Base-by-base conservation (phyloP, 371 early-diverging fungal genomes). In the Mortierella sp. region DNA sequence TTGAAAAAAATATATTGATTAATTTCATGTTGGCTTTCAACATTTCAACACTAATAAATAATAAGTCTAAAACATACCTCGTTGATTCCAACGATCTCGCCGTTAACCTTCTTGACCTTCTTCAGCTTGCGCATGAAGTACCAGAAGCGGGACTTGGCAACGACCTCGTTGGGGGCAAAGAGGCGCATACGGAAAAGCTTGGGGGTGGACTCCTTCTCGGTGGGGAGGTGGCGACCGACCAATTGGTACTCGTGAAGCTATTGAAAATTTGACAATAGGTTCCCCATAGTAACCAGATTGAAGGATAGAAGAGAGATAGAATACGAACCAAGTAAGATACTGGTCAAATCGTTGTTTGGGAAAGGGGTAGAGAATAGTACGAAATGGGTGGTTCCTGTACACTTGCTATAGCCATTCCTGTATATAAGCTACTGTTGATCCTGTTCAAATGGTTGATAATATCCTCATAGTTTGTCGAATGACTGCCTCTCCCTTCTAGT, bases 131-230 rank as follows among this genome's bases (percentile, higher is more conserved):
- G 96, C 87, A 99, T 85, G 89, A 98, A 97, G 92, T 99, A 99
- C 97, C 98, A 99, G 95, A 98, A 99, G 83, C 98, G 96, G 77
- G 95, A 93, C 94, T 98, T 98, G 86, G 99, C 99, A 76, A 99
- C 93, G 76, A 99, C 95, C 85, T 95, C 94, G 90, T 99, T 99
- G 84, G 97, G 95, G 80, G 99, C 99, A 84, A 99, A 99, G 86
- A 99, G 91, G 83, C 96, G 93, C 96, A 98, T 97, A 86, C 96
- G 94, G 96, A 90, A 99, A 68, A 99, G 91, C 93, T 96, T 96
- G 75, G 99, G 99, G 70, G 89, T 87, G 64, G 94, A 89, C 84
- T 98, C 97, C 86, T 92, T 92, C 85, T 93, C 96, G 75, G 98
- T 93, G 61, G 59, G 98, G 74, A 93, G 92, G 87, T 94, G 95